Percentiles rank a stretch among this genome's conserved stretches.
These are phyloP conservation scores for Trypanosoma vivax DNA, from an alignment of 208 protist genomes.

Conservation along the genomic window DNA sequence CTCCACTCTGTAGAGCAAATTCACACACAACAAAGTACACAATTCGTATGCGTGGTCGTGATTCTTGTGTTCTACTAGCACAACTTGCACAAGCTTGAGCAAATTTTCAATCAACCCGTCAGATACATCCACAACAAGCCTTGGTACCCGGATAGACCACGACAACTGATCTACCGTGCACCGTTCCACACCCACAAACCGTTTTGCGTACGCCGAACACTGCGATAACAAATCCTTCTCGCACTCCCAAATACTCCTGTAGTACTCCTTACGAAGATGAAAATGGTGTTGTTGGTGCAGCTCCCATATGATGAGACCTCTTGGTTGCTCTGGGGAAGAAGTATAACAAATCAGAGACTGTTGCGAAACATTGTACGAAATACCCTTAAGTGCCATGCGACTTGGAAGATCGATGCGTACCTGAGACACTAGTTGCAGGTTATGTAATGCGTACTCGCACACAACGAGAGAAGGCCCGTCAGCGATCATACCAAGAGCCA, in stretches of 20 bases:
- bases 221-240: slow-evolving; percentile 55
- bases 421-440: slow-evolving; percentile 34
- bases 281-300: slow-evolving; percentile 36
- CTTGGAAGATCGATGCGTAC: slow-evolving; percentile 37
- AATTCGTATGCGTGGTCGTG: slow-evolving; percentile 13
- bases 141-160: slow-evolving; percentile 50
- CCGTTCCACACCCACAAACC: slow-evolving; percentile 33
- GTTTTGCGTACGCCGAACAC: slow-evolving; percentile 48
- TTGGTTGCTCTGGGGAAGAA: slow-evolving; percentile 19
- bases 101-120: slow-evolving; percentile 41
- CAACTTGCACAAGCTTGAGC: slow-evolving; percentile 26
- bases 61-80: slow-evolving; percentile 16
- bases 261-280: slow-evolving; percentile 15
- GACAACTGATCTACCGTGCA: slow-evolving; percentile 63
- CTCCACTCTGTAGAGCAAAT: slow-evolving; percentile 47
- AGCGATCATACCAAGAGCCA: slow-evolving; percentile 21
- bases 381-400: slow-evolving; percentile 30
- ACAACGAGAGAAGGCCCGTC: slow-evolving; percentile 49
- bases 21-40: slow-evolving; percentile 58
- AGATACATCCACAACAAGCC: slow-evolving; percentile 49
- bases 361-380: slow-evolving; percentile 37
- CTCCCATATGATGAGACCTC: slow-evolving; percentile 64
- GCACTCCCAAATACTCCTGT: slow-evolving; percentile 48
- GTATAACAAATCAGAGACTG: slow-evolving; percentile 54
- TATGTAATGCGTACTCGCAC: slow-evolving; percentile 44